Percentiles rank a stretch among this genome's conserved stretches.
Evolutionary conservation across 257 asterid species (phyloP).

Genomic region (Lithospermum erythrorhizon): DNA sequence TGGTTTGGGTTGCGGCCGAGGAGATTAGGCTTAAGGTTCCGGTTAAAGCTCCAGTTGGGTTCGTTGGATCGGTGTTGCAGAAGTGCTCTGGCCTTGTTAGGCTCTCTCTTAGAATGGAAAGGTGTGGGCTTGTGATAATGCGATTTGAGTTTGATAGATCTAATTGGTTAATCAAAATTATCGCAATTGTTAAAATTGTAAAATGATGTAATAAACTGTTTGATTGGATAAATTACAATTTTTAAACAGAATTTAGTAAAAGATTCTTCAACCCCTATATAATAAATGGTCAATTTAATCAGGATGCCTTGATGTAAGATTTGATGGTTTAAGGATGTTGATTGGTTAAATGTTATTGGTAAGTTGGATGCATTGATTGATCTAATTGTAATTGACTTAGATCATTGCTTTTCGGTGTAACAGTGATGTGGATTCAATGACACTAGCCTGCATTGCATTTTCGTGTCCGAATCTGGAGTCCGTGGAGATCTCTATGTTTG

Average conservation of each 20-base stretch:
- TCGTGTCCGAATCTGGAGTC: conserved; percentile 79
- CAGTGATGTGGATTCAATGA: conserved; percentile 82
- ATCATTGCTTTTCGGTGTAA: conserved; percentile 22
- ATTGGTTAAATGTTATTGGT: no score
- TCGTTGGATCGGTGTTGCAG: conserved; percentile 77
- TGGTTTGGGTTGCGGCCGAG: conserved; percentile 80
- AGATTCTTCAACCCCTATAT: no score
- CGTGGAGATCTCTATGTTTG: conserved; percentile 64
- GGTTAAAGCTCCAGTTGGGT: conserved; percentile 56
- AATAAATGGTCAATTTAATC: no score
- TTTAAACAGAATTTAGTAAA: no score
- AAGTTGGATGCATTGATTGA: background rate
- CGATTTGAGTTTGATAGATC: conserved; percentile 24
- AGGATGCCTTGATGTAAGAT: background rate
- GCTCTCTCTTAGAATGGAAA: conserved; percentile 67
- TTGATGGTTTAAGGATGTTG: background rate
- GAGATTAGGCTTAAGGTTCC: conserved; percentile 83
- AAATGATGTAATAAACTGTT: no score
- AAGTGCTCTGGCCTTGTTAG: conserved; percentile 66
- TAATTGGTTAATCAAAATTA: conserved; percentile 6
- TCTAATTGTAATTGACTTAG: conserved; percentile 10
- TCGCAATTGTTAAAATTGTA: no score
- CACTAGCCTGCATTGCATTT: conserved; percentile 88
- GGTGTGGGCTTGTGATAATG: conserved; percentile 42
- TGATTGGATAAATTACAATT: no score